Percentiles rank a stretch among this genome's conserved stretches.
phyloP scores from a whole-genome alignment of 306 rosid genomes.

The Dryas octopetala region DNA sequence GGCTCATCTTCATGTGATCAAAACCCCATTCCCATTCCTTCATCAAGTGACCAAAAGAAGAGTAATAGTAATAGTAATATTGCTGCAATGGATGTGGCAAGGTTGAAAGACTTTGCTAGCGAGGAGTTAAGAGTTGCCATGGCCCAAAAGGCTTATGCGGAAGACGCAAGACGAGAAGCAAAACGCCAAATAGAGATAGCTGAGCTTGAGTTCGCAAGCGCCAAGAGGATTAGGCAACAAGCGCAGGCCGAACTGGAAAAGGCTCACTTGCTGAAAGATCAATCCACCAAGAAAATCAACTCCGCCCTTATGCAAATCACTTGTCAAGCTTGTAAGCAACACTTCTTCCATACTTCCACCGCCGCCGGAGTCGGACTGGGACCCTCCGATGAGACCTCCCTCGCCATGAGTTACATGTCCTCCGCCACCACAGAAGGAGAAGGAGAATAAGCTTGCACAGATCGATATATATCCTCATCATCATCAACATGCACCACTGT shows the following conservation, averaged over 20 bases:
- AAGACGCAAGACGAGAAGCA: conserved; percentile 81
- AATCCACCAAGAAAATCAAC: conserved; percentile 64
- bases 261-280: conserved; percentile 69
- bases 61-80: too few species aligned
- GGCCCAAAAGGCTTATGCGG: conserved; percentile 71
- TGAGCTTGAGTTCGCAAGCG: conserved; percentile 73
- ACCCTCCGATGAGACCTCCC: conserved; percentile 68
- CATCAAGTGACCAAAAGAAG: too few species aligned
- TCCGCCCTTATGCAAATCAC: conserved; percentile 78
- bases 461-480: too few species aligned
- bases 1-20: conserved; percentile 18
- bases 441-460: conserved; percentile 35
- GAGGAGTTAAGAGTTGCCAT: conserved; percentile 63
- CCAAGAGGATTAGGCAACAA: conserved; percentile 77
- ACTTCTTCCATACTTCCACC: conserved; percentile 50
- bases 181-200: conserved; percentile 72
- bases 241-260: conserved; percentile 74
- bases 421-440: conserved; percentile 82
- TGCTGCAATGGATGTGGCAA: conserved; percentile 34
- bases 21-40: too few species aligned
- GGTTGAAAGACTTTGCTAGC: conserved; percentile 42
- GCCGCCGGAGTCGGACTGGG: conserved; percentile 15
- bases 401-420: conserved; percentile 79
- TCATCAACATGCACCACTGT: neutral
- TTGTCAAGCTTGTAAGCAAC: conserved; percentile 76